These are phyloP conservation scores for Fistulinella prunicolor DNA, from an alignment of 768 basidiomycete species.

Conservation along the genomic window DNA sequence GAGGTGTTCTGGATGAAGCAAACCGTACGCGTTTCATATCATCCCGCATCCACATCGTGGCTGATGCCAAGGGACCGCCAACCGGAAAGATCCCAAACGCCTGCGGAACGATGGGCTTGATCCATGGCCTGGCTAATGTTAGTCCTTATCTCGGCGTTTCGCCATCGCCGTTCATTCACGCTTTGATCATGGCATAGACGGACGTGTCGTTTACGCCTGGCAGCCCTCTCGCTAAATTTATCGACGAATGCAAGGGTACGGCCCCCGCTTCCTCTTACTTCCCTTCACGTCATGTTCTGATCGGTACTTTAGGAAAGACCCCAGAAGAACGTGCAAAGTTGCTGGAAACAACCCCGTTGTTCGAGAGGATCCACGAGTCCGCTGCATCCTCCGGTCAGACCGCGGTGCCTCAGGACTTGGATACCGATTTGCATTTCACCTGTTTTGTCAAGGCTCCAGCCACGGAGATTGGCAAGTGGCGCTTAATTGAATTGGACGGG, in stretches of 20 bases:
- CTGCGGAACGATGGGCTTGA: constrained; percentile 83
- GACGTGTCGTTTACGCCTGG: constrained; percentile 52
- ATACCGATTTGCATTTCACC: constrained; percentile 84
- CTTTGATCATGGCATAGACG: constrained; percentile 38
- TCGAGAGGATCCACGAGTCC: constrained; percentile 73
- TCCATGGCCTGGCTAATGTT: constrained; percentile 83
- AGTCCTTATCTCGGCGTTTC: constrained; percentile 20
- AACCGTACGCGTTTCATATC: constrained; percentile 49
- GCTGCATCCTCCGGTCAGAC: constrained; percentile 71
- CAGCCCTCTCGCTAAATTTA: constrained; percentile 64
- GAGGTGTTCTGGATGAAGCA: constrained; percentile 88
- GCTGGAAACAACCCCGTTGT: constrained; percentile 73
- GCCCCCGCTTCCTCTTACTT: neutral
- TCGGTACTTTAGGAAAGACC: constrained; percentile 48
- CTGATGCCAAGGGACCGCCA: constrained; percentile 1
- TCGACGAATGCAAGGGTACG: constrained; percentile 59
- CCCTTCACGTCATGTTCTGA: neutral
- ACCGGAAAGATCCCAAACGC: constrained; percentile 67
- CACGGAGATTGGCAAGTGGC: constrained; percentile 31
- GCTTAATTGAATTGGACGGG: constrained; percentile 85
- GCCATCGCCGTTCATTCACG: constrained; percentile 2
- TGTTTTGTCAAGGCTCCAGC: constrained; percentile 75
- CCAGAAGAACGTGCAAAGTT: constrained; percentile 72
- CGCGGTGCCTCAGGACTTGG: constrained; percentile 54
- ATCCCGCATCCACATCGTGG: neutral